These are phyloP conservation scores for Trebouxia gelatinosa DNA, from an alignment of 163 green algal species.

Conservation along the genomic window DNA sequence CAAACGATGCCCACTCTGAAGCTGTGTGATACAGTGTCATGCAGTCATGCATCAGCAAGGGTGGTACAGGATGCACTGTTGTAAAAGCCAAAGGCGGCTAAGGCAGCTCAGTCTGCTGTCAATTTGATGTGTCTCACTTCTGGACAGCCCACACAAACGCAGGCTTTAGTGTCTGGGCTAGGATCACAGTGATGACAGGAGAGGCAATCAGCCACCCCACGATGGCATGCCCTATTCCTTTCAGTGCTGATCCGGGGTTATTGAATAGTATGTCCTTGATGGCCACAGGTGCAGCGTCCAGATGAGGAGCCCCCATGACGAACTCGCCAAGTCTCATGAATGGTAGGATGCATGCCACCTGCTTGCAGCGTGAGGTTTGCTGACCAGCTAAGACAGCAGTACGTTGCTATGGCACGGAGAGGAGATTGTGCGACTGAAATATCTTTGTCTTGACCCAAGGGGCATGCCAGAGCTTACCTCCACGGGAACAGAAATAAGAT, in stretches of 20 bases:
- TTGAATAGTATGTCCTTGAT: conserved; percentile 31
- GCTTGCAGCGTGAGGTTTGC: background rate
- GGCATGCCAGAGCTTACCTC: background rate
- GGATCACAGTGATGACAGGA: conserved; percentile 5
- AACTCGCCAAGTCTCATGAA: conserved; percentile 39
- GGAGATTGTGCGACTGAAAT: background rate
- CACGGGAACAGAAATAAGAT: conserved; percentile 31
- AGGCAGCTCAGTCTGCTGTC: no score
- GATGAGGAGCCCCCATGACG: conserved; percentile 14
- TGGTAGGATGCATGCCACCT: conserved; percentile 31
- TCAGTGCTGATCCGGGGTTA: background rate
- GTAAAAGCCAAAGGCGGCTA: no score
- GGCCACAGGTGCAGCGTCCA: conserved; percentile 8
- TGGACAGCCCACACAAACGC: conserved; percentile 6
- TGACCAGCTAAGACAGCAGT: background rate
- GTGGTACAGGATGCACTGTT: no score
- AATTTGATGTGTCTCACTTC: conserved; percentile 22
- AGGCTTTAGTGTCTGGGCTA: background rate
- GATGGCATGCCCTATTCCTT: conserved; percentile 4
- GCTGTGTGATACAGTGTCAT: no score
- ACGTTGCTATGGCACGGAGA: background rate
- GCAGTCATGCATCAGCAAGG: no score
- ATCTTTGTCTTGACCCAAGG: background rate
- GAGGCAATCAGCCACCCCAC: conserved; percentile 1
- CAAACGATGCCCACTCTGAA: no score